These are phyloP conservation scores for Sphaceloma murrayae DNA, from an alignment of 2,329 filamentous ascomycete genomes.

Conservation along the genomic window DNA sequence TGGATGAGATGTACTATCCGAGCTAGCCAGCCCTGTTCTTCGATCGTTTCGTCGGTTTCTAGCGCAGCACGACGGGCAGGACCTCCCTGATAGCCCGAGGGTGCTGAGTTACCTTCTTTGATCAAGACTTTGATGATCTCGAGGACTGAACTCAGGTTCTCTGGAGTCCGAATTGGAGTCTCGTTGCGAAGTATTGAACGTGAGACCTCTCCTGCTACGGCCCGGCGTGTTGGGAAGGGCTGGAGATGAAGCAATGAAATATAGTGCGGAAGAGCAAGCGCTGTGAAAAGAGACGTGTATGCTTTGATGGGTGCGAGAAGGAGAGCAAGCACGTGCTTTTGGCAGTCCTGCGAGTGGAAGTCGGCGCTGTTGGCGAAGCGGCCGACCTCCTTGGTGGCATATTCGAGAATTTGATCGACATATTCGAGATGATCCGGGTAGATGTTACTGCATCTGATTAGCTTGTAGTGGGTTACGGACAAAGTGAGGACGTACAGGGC, in stretches of 20 bases:
- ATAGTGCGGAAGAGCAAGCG: constrained; percentile 82
- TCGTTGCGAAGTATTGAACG: constrained; percentile 73
- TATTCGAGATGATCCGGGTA: constrained; percentile 90
- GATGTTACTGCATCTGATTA: constrained; percentile 54
- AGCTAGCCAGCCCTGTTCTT: constrained; percentile 96
- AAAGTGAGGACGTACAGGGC: constrained; percentile 51
- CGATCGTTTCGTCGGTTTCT: constrained; percentile 94
- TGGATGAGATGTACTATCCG: constrained; percentile 82
- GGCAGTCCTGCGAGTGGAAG: constrained; percentile 75
- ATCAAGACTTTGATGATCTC: constrained; percentile 85
- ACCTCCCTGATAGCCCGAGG: constrained; percentile 74
- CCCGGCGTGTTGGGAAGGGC: constrained; percentile 81
- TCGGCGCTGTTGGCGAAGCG: constrained; percentile 94
- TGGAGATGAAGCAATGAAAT: constrained; percentile 83
- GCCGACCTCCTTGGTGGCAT: constrained; percentile 73
- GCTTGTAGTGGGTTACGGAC: not conserved
- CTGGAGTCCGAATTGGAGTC: constrained; percentile 64
- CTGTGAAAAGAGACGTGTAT: constrained; percentile 93
- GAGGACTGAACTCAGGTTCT: constrained; percentile 79
- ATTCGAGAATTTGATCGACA: constrained; percentile 85
- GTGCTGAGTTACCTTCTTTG: constrained; percentile 73
- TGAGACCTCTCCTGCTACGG: constrained; percentile 81
- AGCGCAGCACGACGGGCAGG: constrained; percentile 61
- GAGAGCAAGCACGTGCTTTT: constrained; percentile 79
- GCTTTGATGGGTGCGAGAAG: constrained; percentile 83